Evolutionary conservation across 352 stramenopile species (phyloP), one percentile per base, ranked within the genome.

Genomic region (Globisporangium heterothallicum): DNA sequence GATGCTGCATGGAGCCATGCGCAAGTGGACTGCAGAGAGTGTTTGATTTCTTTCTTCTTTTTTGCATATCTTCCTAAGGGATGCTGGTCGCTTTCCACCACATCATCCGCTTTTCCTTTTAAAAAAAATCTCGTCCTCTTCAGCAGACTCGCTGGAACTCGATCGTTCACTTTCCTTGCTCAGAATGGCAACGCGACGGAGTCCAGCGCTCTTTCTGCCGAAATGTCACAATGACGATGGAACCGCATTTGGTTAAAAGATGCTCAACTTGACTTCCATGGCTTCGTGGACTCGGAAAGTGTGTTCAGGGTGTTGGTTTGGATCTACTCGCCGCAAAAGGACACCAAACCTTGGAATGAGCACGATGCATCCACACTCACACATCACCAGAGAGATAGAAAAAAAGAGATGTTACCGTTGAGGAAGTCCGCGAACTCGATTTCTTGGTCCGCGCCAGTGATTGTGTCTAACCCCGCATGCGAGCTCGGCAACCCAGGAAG

Each of bases 181-280:
- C n/a, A n/a, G n/a, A n/a, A n/a, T n/a, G n/a, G n/a, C n/a, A n/a
- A n/a, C n/a, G n/a, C n/a, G n/a, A n/a, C n/a, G n/a, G n/a, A n/a
- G n/a, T n/a, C n/a, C n/a, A n/a, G n/a, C n/a, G n/a, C n/a, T n/a
- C n/a, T n/a, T n/a, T n/a, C n/a, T n/a, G n/a, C n/a, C n/a, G n/a
- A n/a, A n/a, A n/a, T n/a, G n/a, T n/a, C n/a, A n/a, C n/a, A 38
- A 38, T 38, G n/a, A n/a, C n/a, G n/a, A 18, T 18, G 12, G 13
- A 8, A 4, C 18, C 18, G 27, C n/a, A 25, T 21, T 13, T 43
- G 59, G 53, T 85, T 86, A 94, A 70, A 94, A 94, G 63, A 94
- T 92, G 54, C 77, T 71, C 41, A 94, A 69, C 74, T 94, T 94
- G 58, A 94, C 84, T 70, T 94, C 84, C 81, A 94, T 94, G 42